Evolutionary conservation across 306 rosid species (phyloP), one percentile per base, ranked within the genome.

Genomic region (Dryas alaskensis): DNA sequence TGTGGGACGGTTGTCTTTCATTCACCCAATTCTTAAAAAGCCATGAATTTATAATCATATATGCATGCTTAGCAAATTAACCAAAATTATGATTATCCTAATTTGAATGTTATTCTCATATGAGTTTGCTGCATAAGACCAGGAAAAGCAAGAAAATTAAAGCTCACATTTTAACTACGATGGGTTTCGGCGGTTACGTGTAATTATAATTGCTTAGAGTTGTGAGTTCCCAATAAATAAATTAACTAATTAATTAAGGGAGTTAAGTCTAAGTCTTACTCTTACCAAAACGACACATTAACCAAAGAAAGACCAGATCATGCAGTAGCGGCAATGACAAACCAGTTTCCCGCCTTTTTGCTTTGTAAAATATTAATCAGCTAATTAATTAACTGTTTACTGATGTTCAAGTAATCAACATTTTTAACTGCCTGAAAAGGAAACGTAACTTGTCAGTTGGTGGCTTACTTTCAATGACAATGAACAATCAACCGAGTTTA

Each of bases 271-370:
- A 74, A 82, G 66, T 60, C 75, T 77, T 58, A 63, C 80, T 60
- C 75, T 77, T 58, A 63, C 80, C 92, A 82, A 84, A 90, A 82
- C 77, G 92, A 87, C 90, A 62, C 82, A 60, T 73, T 72, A 86
- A 76, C 89, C 67, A 77, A 69, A 59, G 70, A 8, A n/a, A 64
- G 44, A 57, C 44, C 1, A 55, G 80, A 78, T 49, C 7, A 14
- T 9, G 19, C 72, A 74, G 45, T 47, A 60, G 79, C 85, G 67
- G 73, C 75, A 68, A 52, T 19, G 25, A 12, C 65, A 57, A 7
- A 10, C 22, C 13, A 4, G 4, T 27, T 44, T 58, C 52, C 49
- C 54, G 57, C 73, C 39, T 1, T 31, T 31, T 31, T 31, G 37
- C 37, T 31, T 31, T 31, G 37, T 31, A 31, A 1, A 31, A 31